Percentiles rank a stretch among this genome's conserved stretches.
These are phyloP conservation scores for Stagonosporopsis tanaceti DNA, from an alignment of 2,329 filamentous ascomycete genomes.

Conservation along the genomic window DNA sequence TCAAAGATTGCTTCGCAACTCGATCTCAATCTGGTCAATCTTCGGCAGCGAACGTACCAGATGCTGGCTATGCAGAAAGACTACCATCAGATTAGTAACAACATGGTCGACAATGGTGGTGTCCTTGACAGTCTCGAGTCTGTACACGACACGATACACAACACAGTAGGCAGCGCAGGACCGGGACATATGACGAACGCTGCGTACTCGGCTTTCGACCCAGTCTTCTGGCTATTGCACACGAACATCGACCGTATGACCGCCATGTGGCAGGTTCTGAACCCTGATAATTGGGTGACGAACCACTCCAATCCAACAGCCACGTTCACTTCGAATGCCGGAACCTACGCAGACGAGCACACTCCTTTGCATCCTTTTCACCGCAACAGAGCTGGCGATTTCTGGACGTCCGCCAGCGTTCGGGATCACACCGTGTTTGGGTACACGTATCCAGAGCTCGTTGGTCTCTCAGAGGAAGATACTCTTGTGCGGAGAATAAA, in stretches of 20 bases:
- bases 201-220: constrained; percentile 81
- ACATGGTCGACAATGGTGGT: constrained; percentile 51
- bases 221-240: constrained; percentile 81
- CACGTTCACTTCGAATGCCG: constrained; percentile 68
- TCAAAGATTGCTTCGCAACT: constrained; percentile 49
- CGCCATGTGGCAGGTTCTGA: constrained; percentile 78
- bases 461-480: constrained; percentile 33
- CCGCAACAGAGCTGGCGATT: constrained; percentile 62
- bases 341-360: constrained; percentile 62
- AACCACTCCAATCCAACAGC: constrained; percentile 61
- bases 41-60: constrained; percentile 60
- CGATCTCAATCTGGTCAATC: constrained; percentile 71
- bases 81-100: constrained; percentile 67
- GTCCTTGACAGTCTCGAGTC: constrained; percentile 36
- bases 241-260: constrained; percentile 76
- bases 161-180: constrained; percentile 35
- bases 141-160: constrained; percentile 41
- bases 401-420: constrained; percentile 72
- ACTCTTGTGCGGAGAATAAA: constrained; percentile 65
- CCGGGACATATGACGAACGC: constrained; percentile 61
- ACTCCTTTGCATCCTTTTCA: constrained; percentile 75
- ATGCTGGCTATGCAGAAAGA: constrained; percentile 64
- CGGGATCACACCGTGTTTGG: constrained; percentile 69
- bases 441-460: constrained; percentile 77
- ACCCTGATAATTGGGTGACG: constrained; percentile 72